phyloP scores from a whole-genome alignment of 441 rosid species.

The Brassica balearica region DNA sequence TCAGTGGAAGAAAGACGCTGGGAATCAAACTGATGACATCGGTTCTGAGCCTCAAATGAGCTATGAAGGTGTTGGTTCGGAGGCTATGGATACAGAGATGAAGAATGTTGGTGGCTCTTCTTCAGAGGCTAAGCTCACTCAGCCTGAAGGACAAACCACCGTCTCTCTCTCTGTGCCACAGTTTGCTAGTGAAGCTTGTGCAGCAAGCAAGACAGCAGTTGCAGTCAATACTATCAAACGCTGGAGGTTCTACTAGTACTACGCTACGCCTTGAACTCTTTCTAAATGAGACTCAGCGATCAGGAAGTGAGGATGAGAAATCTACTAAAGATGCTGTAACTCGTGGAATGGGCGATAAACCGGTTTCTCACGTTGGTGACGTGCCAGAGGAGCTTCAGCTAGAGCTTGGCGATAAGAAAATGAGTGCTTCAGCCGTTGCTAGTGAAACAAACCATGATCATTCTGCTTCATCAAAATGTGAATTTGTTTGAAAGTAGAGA shows the following conservation, averaged over 20 bases:
- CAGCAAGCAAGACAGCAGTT: slow-evolving; percentile 29
- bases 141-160: slow-evolving; percentile 33
- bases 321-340: slow-evolving; percentile 21
- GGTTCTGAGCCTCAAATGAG: slow-evolving; percentile 23
- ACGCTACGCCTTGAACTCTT: slow-evolving; percentile 43
- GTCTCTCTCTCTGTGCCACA: slow-evolving; percentile 37
- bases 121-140: not conserved
- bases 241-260: slow-evolving; percentile 40
- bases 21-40: slow-evolving; percentile 40
- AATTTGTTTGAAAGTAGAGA: not conserved
- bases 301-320: slow-evolving; percentile 39
- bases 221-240: slow-evolving; percentile 20
- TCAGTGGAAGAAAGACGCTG: not conserved
- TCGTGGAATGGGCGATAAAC: too few relatives aligned
- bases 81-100: too few relatives aligned
- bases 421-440: slow-evolving; percentile 33
- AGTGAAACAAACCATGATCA: slow-evolving; percentile 36
- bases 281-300: slow-evolving; percentile 27
- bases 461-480: slow-evolving; percentile 35
- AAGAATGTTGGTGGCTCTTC: too few relatives aligned
- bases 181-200: slow-evolving; percentile 38
- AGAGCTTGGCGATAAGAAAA: slow-evolving; percentile 48
- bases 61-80: too few relatives aligned
- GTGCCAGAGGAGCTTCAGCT: slow-evolving; percentile 40
- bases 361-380: too few relatives aligned